Conservation (phyloP, 2,329 filamentous ascomycete genomes). For the Incumbomyces delicatus region DNA sequence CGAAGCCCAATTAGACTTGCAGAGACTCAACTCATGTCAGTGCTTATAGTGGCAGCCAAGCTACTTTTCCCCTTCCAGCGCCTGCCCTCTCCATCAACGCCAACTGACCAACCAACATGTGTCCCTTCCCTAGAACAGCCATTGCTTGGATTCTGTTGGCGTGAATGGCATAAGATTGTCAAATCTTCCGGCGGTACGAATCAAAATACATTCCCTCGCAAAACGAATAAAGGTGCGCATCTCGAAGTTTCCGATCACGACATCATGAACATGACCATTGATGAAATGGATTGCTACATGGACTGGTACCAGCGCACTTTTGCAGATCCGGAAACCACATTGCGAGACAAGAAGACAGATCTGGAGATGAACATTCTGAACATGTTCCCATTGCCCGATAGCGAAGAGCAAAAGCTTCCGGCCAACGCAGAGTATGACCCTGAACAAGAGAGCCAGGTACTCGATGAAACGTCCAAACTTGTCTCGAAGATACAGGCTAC, state of each 20-base stretch:
- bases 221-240: conserved; percentile 34
- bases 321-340: conserved; percentile 35
- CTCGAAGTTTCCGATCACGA: conserved; percentile 51
- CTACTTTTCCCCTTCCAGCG: conserved; percentile 66
- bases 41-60: conserved; percentile 68
- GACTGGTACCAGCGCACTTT: conserved; percentile 67
- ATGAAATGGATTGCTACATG: conserved; percentile 64
- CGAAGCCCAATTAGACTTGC: conserved; percentile 52
- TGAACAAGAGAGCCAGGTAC: no score
- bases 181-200: not conserved
- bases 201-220: not conserved
- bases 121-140: not conserved
- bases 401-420: conserved; percentile 14
- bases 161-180: conserved; percentile 46
- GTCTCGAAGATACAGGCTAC: conserved; percentile 22
- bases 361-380: conserved; percentile 23
- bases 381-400: conserved; percentile 17
- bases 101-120: not conserved
- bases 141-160: conserved; percentile 59
- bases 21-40: conserved; percentile 61
- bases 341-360: conserved; percentile 24
- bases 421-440: no score
- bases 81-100: conserved; percentile 35
- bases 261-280: conserved; percentile 50
- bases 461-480: conserved; percentile 24